Evolutionary conservation across 805 yeast species (phyloP), one percentile per base, ranked within the genome.

Genomic region (Phaffomyces antillensis): DNA sequence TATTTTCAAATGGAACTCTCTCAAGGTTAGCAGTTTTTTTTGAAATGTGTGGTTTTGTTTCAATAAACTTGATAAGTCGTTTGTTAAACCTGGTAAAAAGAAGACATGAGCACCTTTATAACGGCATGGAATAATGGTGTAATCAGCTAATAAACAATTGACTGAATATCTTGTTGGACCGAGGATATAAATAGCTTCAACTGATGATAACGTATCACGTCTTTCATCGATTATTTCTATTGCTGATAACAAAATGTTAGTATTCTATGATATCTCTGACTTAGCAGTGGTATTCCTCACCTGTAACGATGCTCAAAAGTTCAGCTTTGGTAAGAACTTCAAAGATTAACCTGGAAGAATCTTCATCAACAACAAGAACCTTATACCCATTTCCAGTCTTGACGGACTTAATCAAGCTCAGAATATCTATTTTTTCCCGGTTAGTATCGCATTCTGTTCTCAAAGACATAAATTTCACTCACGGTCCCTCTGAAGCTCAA

Each of bases 101-200:
- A 85, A 73, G 7, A 87, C 73, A 60, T 85, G 82, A 1, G 90
- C 90, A 36, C 72, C 75, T 44, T 78, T 78, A 65, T 90, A 93
- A 45, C 95, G 74, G n/a, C 76, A 68, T 1, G 91, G 84, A 18
- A 70, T 67, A 10, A 76, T 73, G 6, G 74, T 62, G 52, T 74
- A 85, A 63, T 93, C 99, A 0, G 90, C 81, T 40, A 79, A 63
- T 18, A 93, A 71, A 63, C 98, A 90, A 46, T 81, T 83, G 46
- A 88, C 65, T 34, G 83, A 77, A 65, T 76, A 87, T 32, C 67
- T 64, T 6, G 79, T 64, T 1, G 95, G 89, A 41, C 84, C 86
- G 16, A 88, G 63, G 25, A 93, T 66, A 63, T 93, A 93, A 10
- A 93, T 68, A 7, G 89, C 97, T 52, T 84, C 91, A 38, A 86